A percentile compares a stretch with the other conserved stretches of the same genome.
These are phyloP conservation scores for Paramecium pentaurelia DNA, from an alignment of 73 alveolate genomes.

Conservation along the genomic window DNA sequence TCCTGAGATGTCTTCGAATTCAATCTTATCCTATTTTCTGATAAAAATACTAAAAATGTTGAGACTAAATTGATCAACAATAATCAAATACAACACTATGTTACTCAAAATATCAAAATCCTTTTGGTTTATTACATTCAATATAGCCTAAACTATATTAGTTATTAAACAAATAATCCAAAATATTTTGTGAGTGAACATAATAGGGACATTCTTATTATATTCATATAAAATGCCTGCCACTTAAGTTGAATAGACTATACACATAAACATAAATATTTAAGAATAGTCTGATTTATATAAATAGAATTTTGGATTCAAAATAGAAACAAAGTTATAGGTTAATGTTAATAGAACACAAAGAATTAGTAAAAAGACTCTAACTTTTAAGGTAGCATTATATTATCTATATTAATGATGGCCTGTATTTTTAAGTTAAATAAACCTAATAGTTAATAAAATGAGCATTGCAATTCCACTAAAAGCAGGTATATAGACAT, in stretches of 20 bases:
- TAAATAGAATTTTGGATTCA: background rate
- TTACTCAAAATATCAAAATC: background rate
- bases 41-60: background rate
- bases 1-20: slow-evolving; percentile 23
- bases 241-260: background rate
- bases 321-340: background rate
- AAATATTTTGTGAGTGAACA: background rate
- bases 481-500: background rate
- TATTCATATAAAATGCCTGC: background rate
- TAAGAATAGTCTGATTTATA: background rate
- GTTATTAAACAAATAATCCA: background rate
- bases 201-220: slow-evolving; percentile 4
- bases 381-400: background rate
- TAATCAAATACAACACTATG: background rate
- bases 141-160: background rate
- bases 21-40: slow-evolving; percentile 2
- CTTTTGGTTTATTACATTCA: background rate
- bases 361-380: background rate
- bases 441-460: background rate
- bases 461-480: background rate
- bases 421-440: background rate
- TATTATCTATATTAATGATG: background rate
- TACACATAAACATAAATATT: background rate
- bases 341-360: background rate
- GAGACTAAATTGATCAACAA: background rate